A percentile compares a stretch with the other conserved stretches of the same genome.
Conservation (phyloP, 1,139 yeast species). For the Wickerhamomyces sp. region DNA sequence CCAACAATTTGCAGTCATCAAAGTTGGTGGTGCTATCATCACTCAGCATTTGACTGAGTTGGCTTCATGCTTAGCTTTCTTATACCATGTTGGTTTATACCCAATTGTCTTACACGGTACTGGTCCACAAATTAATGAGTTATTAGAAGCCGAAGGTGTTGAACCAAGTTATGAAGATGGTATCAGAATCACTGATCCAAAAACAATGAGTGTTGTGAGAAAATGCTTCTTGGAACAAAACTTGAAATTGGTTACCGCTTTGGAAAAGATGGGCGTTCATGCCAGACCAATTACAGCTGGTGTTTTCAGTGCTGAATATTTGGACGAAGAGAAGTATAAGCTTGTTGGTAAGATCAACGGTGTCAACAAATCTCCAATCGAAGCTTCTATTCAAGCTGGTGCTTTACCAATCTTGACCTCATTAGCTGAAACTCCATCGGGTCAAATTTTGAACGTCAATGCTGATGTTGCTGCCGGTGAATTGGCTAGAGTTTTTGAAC, state of each 20-base stretch:
- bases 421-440: slow-evolving; percentile 91
- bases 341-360: slow-evolving; percentile 85
- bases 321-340: slow-evolving; percentile 86
- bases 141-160: slow-evolving; percentile 88
- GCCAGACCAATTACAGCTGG: slow-evolving; percentile 99
- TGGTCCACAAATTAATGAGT: slow-evolving; percentile 96
- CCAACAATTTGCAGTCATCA: slow-evolving; percentile 96
- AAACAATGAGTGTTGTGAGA: slow-evolving; percentile 95
- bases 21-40: slow-evolving; percentile 98
- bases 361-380: slow-evolving; percentile 87
- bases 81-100: slow-evolving; percentile 94
- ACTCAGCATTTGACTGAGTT: slow-evolving; percentile 89
- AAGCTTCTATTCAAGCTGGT: slow-evolving; percentile 93
- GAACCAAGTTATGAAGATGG: slow-evolving; percentile 97
- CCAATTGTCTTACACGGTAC: slow-evolving; percentile 98
- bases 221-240: slow-evolving; percentile 93
- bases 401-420: slow-evolving; percentile 95
- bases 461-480: slow-evolving; percentile 99
- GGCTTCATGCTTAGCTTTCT: slow-evolving; percentile 92
- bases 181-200: slow-evolving; percentile 89
- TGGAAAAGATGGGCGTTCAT: slow-evolving; percentile 93
- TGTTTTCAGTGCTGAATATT: slow-evolving; percentile 89
- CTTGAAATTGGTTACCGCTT: slow-evolving; percentile 88
- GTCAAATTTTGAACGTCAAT: slow-evolving; percentile 93
- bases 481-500: slow-evolving; percentile 93